Evolutionary conservation across 2,329 filamentous ascomycete genomes (phyloP), one percentile per base, ranked within the genome.

Genomic region (Hypoxylon sp.): DNA sequence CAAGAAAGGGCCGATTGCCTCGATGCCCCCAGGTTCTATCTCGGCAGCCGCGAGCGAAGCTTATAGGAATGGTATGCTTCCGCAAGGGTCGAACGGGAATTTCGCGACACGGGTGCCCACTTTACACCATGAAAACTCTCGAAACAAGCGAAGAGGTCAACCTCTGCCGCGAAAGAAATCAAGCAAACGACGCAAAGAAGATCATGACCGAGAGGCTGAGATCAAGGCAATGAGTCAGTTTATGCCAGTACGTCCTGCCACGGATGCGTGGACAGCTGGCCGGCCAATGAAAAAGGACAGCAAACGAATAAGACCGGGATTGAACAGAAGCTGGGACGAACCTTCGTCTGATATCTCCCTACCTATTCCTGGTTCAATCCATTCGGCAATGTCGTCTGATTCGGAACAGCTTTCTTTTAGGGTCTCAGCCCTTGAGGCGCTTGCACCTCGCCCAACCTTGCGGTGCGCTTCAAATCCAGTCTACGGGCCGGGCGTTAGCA

Each of bases 391-490:
- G 77, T 94, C 92, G 0, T 89, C 89, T 48, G 85, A 88, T 59
- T 91, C 90, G 0, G 92, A 95, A 68, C 85, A 87, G 62, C 85
- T 89, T 56, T 89, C 91, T 0, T 98, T 91, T 82, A 92, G 89
- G 70, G 85, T 98, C 51, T 93, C 92, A 53, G 85, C 88, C 10
- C 83, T 97, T 54, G 91, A 91, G 65, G 87, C 91, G n/a, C 86
- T 97, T 65, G 90, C 91, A 8, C 94, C 95, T 5, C 87, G 93
- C 48, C 95, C 95, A 11, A 93, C 91, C 0, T 85, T 98, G 58
- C 90, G 90, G 64, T 93, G 89, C 76, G 87, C 90, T 4, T 84
- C 89, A 24, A 85, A 88, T 59, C 85, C 90, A 17, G 84, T 89
- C 69, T 83, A 85, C 72, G 81, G 79, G 60, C 74, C 82, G 68